Evolutionary conservation across 2,329 filamentous ascomycete species (phyloP), one percentile per base, ranked within the genome.

Genomic region (Verticillium nonalfalfae): DNA sequence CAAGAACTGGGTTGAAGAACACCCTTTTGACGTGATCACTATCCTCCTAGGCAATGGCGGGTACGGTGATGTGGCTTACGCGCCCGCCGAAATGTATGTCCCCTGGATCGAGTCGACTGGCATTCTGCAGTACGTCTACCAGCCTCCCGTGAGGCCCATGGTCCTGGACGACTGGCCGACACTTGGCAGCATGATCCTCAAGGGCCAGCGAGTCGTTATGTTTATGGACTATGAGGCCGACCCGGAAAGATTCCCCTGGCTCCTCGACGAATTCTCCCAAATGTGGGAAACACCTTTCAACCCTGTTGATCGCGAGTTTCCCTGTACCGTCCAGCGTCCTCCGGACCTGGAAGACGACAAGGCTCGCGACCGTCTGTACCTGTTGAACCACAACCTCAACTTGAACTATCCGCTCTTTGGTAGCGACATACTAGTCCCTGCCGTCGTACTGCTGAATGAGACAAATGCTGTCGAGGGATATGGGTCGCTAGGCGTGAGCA

Each of bases 261-360:
- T 97, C 52, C 80, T 97, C 50, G 91, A 96, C 73, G 83, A 97
- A 74, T 97, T 97, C 77, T 85, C 84, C 6, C 90, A 96, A 70
- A 84, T 96, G 76, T 97, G 91, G 90, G 91, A 97, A 77, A 94
- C 93, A 1, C 90, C 91, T 0, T 97, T 96, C 72, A 90, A 92
- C 59, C 92, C 86, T 3, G 70, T 74, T 15, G 73, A 86, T 70
- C 76, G 76, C 57, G 72, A 74, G 0, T 96, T 97, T 72, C 92
- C 93, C 0, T 97, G 93, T 76, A 87, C 79, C 0, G 81, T 88
- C 40, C 85, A 97, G 71, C 87, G 93, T 0, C 93, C 93, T 0
- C 91, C 91, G 0, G 78, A 84, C 54, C 77, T 96, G 61, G 69
- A 76, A 2, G 69, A 72, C 0, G 75, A 81, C 2, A 79, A 84